Base-by-base conservation (phyloP, 768 basidiomycete species). In the Dioszegia aurantiaca region DNA sequence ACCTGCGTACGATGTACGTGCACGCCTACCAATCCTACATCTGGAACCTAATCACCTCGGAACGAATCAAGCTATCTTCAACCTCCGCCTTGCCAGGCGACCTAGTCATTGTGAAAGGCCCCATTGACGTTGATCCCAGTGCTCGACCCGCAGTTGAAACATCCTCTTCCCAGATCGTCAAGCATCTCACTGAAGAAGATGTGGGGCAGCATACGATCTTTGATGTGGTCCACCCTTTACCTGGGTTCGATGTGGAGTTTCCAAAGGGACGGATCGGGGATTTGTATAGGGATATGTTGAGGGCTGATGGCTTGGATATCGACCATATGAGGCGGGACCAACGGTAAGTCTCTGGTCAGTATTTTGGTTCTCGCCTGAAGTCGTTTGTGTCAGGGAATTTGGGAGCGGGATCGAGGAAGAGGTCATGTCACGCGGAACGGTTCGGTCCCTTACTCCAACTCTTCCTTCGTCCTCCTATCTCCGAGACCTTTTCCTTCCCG, bases 11-110 rank as follows among this genome's bases (percentile, higher is more conserved):
- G 63, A 97, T 99, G 89, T 99, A 98, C 75, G 86, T 97, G 55
- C 95, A 99, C 76, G 93, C 93, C 28, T 99, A 97, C 74, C 95
- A 99, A 76, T 93, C 90, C 16, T 99, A 97, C 68, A 86, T 98
- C 31, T 99, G 94, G 94, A 99, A 99, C 77, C 86, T 90, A 45
- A 86, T 97, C 56, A 90, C 93, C 39, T 97, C 93, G 2, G 91
- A 97, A 77, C 87, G 95, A 12, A 86, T 98, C 69, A 85, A 84
- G 59, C 80, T 81, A 46, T 93, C 28, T 79, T 82, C 49, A 83
- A 86, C 49, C 81, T 47, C 82, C 59, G 86, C 90, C 1, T 81
- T 92, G 43, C 84, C 84, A 5, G 95, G 95, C 0, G 95, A 99
- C 73, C 81, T 98, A n/a, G 89, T 98, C 16, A 87, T 86, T 63